These are phyloP conservation scores for Sporothrix dimorphospora DNA, from an alignment of 2,329 filamentous ascomycete genomes.

Conservation along the genomic window DNA sequence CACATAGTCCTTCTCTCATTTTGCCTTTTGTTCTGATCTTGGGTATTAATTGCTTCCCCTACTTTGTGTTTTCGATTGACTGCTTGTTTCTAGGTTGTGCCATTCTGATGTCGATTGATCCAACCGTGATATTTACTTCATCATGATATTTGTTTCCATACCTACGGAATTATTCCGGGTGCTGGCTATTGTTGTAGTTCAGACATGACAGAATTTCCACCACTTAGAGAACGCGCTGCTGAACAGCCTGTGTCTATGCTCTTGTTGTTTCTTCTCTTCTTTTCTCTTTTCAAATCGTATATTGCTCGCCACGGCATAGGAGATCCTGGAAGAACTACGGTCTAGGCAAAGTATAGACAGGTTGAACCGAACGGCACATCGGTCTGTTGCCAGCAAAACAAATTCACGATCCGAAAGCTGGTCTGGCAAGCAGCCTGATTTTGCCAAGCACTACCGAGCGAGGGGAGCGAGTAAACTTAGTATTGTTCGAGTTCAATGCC, in stretches of 20 bases:
- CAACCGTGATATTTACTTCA: not conserved
- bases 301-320: not conserved
- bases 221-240: not conserved
- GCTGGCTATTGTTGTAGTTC: not conserved
- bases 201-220: not conserved
- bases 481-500: not conserved
- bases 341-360: conserved; percentile 3
- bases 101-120: not conserved
- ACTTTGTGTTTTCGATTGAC: not conserved
- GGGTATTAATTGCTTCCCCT: not conserved
- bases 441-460: conserved; percentile 1
- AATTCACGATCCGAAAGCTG: not conserved
- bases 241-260: not conserved
- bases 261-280: not conserved
- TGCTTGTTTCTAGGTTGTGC: not conserved
- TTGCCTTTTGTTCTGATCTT: no score
- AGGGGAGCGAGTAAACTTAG: not conserved
- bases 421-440: not conserved
- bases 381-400: not conserved
- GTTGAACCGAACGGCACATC: not conserved
- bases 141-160: not conserved
- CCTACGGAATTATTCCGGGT: not conserved
- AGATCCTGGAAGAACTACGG: not conserved
- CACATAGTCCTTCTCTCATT: no score
- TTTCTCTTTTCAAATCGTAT: not conserved